Conservation (phyloP, 345 rosid species). For the Corchorus olitorius region DNA sequence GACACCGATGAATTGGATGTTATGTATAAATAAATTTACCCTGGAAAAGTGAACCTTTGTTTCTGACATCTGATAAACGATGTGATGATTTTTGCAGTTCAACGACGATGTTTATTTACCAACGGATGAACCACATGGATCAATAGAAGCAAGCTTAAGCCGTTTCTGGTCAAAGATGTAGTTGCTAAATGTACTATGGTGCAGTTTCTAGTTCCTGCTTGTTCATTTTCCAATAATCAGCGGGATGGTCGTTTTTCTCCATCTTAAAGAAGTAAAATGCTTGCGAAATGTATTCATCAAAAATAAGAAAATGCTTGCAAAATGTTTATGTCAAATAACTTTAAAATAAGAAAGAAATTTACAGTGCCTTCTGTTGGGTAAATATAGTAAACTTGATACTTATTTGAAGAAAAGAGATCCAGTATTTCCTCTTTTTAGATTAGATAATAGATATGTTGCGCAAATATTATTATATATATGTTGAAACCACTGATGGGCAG, state of each 20-base stretch:
- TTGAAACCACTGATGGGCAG: too few species aligned
- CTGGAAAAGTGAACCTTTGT: neutral
- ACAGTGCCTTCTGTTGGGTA: too few species aligned
- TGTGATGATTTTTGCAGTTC: slow-evolving; percentile 55
- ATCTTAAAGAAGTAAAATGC: neutral
- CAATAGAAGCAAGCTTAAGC: slow-evolving; percentile 82
- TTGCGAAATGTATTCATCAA: neutral
- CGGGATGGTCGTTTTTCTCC: neutral
- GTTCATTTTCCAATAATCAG: slow-evolving; percentile 20
- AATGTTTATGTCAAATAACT: too few species aligned
- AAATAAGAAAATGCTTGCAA: neutral
- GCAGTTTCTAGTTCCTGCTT: neutral
- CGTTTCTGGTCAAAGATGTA: slow-evolving; percentile 75
- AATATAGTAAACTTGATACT: too few species aligned
- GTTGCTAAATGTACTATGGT: neutral
- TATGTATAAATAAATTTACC: neutral
- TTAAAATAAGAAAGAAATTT: neutral
- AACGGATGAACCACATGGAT: slow-evolving; percentile 92
- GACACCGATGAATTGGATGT: neutral
- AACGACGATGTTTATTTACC: slow-evolving; percentile 81
- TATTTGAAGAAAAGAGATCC: too few species aligned
- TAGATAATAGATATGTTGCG: too few species aligned
- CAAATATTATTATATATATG: too few species aligned
- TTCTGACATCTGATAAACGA: neutral
- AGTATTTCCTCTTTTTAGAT: too few species aligned